Conservation (phyloP, 2,329 filamentous ascomycete genomes). For the Sporothrix curviconia region DNA sequence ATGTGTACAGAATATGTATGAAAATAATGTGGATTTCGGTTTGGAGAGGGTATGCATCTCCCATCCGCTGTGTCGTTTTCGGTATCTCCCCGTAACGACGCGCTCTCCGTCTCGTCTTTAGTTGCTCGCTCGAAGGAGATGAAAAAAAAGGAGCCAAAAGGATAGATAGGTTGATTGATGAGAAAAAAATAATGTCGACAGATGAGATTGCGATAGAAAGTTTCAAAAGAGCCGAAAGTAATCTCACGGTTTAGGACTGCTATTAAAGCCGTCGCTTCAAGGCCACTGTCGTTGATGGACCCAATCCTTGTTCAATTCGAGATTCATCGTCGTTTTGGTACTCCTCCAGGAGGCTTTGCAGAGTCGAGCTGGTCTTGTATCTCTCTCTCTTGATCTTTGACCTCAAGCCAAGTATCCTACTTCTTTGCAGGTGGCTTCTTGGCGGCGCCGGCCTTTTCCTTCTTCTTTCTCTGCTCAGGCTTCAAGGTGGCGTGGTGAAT, state of each 20-base stretch:
- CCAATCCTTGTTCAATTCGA: too few relatives aligned
- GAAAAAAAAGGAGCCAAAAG: not conserved
- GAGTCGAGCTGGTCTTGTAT: too few relatives aligned
- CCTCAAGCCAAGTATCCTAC: conserved; percentile 10
- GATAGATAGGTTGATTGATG: not conserved
- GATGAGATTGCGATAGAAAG: too few relatives aligned
- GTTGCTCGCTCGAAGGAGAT: not conserved
- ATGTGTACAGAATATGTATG: not conserved
- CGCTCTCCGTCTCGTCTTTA: not conserved
- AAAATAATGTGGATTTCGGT: not conserved
- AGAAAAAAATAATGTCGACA: too few relatives aligned
- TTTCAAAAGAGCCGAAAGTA: too few relatives aligned
- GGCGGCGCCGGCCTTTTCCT: conserved; percentile 39
- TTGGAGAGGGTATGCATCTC: not conserved
- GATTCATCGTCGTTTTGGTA: too few relatives aligned
- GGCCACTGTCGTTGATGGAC: too few relatives aligned
- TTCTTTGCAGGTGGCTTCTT: conserved; percentile 25
- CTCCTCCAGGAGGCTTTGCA: too few relatives aligned
- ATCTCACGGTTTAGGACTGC: too few relatives aligned
- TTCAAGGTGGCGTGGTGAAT: conserved; percentile 56
- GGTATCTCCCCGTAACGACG: too few relatives aligned
- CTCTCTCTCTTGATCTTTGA: too few relatives aligned
- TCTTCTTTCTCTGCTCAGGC: conserved; percentile 53
- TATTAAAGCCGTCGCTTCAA: too few relatives aligned
- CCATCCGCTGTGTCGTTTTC: not conserved